Percentiles rank a stretch among this genome's conserved stretches.
phyloP scores from a whole-genome alignment of 345 rosid genomes.

The Citrus reticulata region DNA sequence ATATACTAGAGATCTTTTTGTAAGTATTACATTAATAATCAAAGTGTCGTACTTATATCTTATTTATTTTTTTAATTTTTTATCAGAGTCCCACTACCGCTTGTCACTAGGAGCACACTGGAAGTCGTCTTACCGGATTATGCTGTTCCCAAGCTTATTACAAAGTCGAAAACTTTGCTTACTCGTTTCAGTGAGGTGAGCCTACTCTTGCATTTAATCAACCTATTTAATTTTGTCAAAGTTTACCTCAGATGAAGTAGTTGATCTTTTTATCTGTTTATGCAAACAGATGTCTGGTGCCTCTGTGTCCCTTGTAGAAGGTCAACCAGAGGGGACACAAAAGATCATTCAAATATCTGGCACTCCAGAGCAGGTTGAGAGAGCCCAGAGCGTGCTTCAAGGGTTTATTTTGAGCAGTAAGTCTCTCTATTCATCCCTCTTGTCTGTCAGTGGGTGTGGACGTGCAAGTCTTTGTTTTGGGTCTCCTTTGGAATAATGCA shows the following conservation, averaged over 20 bases:
- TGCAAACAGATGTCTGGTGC: constrained; percentile 85
- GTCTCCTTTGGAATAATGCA: not conserved
- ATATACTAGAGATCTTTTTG: not conserved
- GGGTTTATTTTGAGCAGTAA: constrained; percentile 97
- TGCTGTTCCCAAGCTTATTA: constrained; percentile 77
- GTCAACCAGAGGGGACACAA: constrained; percentile 58
- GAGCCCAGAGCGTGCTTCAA: constrained; percentile 97
- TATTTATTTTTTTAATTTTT: not conserved
- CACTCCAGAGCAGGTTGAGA: constrained; percentile 92
- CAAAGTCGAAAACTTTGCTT: constrained; percentile 89
- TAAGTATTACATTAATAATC: not conserved
- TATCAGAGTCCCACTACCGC: constrained; percentile 63
- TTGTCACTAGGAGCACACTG: constrained; percentile 91
- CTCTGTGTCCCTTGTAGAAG: constrained; percentile 73
- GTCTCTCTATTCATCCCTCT: constrained; percentile 14
- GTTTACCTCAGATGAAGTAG: not conserved
- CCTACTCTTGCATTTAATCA: not conserved
- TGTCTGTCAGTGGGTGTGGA: not conserved
- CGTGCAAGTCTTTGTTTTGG: too few relatives aligned
- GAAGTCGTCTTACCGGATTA: constrained; percentile 90
- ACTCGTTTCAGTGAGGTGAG: constrained; percentile 91
- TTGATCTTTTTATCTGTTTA: not conserved
- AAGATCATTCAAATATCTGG: constrained; percentile 87
- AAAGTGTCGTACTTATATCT: not conserved
- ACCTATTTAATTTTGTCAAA: not conserved